Percentiles rank a stretch among this genome's conserved stretches.
phyloP scores from a whole-genome alignment of 2,329 filamentous ascomycete genomes.

The Colletotrichum siamense region DNA sequence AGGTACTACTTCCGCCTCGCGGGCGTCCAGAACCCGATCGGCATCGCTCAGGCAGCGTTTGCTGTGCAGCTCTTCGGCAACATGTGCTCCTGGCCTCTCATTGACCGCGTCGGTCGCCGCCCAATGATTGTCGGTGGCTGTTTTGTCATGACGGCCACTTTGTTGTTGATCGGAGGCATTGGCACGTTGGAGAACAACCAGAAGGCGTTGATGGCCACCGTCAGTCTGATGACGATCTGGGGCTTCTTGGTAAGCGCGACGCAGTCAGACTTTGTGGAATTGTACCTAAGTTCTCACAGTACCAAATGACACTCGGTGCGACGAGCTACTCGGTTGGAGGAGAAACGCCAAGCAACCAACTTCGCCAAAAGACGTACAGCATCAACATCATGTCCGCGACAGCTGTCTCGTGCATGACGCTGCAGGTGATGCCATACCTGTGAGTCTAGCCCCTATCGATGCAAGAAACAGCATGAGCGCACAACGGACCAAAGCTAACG shows the following conservation, averaged over 20 bases:
- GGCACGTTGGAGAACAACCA: conserved; percentile 28
- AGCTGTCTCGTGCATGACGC: conserved; percentile 31
- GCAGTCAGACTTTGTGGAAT: not conserved
- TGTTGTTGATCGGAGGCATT: conserved; percentile 36
- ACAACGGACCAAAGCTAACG: not conserved
- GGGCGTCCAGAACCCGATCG: conserved; percentile 31
- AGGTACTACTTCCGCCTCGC: conserved; percentile 32
- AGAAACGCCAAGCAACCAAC: conserved; percentile 44
- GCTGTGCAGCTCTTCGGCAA: conserved; percentile 34
- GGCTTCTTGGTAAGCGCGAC: conserved; percentile 21
- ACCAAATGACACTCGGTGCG: conserved; percentile 17
- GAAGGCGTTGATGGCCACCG: conserved; percentile 25
- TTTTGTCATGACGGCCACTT: conserved; percentile 29
- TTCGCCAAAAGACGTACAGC: conserved; percentile 36
- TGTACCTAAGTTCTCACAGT: not conserved
- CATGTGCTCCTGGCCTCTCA: conserved; percentile 33
- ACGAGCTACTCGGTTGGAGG: conserved; percentile 33
- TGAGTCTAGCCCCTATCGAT: not conserved
- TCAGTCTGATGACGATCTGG: conserved; percentile 32
- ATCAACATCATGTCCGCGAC: conserved; percentile 37
- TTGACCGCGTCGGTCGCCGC: conserved; percentile 34
- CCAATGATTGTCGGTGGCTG: conserved; percentile 32
- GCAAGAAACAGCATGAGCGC: not conserved
- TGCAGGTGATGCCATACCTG: conserved; percentile 34
- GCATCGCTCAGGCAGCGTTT: conserved; percentile 32